A percentile compares a stretch with the other conserved stretches of the same genome.
Evolutionary conservation across 805 yeast species (phyloP).

Genomic region (Schwanniomyces polymorphus): DNA sequence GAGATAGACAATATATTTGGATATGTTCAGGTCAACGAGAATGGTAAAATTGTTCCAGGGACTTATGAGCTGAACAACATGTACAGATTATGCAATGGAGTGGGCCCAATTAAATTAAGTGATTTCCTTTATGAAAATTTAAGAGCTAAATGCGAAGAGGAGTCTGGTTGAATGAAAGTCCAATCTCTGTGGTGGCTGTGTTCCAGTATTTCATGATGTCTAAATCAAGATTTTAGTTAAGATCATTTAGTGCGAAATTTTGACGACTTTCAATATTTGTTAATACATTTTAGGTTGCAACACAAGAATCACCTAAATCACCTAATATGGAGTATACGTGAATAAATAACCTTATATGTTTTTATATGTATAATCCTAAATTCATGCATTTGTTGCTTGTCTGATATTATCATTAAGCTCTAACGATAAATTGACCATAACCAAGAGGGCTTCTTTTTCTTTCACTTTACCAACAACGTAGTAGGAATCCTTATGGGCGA

Average conservation of each 20-base stretch:
- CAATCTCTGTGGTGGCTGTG: not conserved
- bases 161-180: not conserved
- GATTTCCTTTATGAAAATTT: constrained; percentile 50
- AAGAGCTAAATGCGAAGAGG: constrained; percentile 23
- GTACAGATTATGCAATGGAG: constrained; percentile 52
- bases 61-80: constrained; percentile 58
- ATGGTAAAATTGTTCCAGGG: constrained; percentile 54
- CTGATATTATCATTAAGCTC: too few relatives aligned
- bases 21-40: constrained; percentile 56
- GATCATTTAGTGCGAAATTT: too few relatives aligned
- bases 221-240: not conserved
- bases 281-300: too few relatives aligned
- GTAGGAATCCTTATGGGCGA: too few relatives aligned
- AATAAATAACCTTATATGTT: too few relatives aligned
- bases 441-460: too few relatives aligned
- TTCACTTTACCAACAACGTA: too few relatives aligned
- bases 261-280: not conserved
- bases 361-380: too few relatives aligned
- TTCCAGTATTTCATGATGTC: not conserved
- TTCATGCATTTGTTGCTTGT: too few relatives aligned
- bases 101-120: constrained; percentile 53
- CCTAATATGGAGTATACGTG: too few relatives aligned
- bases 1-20: constrained; percentile 73
- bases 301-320: too few relatives aligned
- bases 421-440: too few relatives aligned